Evolutionary conservation across 352 stramenopile genomes (phyloP).

Genomic region (Phytophthora podocarpi): DNA sequence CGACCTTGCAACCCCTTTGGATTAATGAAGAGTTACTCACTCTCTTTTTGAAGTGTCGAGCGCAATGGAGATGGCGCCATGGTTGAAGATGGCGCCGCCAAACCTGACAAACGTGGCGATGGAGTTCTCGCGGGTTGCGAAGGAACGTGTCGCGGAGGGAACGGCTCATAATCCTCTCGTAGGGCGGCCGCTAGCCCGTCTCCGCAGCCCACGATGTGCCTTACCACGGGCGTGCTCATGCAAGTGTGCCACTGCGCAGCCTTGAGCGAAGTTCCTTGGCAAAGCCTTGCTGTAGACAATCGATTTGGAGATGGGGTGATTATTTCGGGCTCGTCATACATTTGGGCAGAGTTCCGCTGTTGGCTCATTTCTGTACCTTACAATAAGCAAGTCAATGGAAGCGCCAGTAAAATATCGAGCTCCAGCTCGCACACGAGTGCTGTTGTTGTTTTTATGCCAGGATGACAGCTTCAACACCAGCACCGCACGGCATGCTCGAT

Average conservation of each 20-base stretch:
- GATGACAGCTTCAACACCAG: slow-evolving; percentile 13
- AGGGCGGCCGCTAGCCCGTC: too few relatives aligned
- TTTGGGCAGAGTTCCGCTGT: slow-evolving; percentile 12
- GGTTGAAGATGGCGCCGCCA: slow-evolving; percentile 11
- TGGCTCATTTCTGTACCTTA: slow-evolving; percentile 8
- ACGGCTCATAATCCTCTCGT: background rate
- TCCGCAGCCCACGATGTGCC: too few relatives aligned
- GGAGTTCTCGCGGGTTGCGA: too few relatives aligned
- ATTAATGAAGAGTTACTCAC: slow-evolving; percentile 15
- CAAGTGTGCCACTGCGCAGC: too few relatives aligned
- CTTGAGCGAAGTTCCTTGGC: too few relatives aligned
- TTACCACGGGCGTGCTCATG: slow-evolving; percentile 4
- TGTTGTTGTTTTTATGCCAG: slow-evolving; percentile 21
- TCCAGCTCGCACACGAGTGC: too few relatives aligned
- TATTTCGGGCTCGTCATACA: slow-evolving; percentile 26
- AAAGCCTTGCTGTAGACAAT: background rate
- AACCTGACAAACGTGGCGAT: too few relatives aligned
- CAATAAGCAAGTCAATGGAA: slow-evolving; percentile 11
- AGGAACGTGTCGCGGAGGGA: slow-evolving; percentile 11
- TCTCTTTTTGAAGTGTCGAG: slow-evolving; percentile 3
- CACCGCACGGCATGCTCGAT: too few relatives aligned
- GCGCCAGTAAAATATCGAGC: slow-evolving; percentile 5
- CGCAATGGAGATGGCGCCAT: slow-evolving; percentile 17
- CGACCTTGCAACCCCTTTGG: slow-evolving; percentile 13
- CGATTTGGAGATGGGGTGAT: slow-evolving; percentile 8